Conservation (phyloP, 1,139 yeast species). For the Taiozyma onychis region DNA sequence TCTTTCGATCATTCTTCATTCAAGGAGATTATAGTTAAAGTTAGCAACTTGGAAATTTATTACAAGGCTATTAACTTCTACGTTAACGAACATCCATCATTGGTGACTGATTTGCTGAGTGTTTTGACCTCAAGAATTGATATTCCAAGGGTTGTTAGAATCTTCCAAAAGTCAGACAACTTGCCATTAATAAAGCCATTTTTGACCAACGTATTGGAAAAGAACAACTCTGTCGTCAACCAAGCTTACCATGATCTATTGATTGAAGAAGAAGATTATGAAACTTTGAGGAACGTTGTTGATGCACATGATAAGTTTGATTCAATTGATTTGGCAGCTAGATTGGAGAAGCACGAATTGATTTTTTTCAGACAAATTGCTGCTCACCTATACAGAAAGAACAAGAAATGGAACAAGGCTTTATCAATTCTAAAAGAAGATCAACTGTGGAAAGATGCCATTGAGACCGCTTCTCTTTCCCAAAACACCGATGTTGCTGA, state of each 20-base stretch:
- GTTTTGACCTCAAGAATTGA: constrained; percentile 90
- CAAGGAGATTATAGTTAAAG: constrained; percentile 92
- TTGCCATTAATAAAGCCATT: constrained; percentile 94
- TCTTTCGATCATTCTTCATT: constrained; percentile 92
- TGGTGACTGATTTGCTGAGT: constrained; percentile 79
- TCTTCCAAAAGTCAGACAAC: constrained; percentile 93
- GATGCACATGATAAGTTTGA: constrained; percentile 90
- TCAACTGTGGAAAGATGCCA: constrained; percentile 91
- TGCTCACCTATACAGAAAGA: constrained; percentile 88
- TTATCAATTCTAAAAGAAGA: constrained; percentile 85
- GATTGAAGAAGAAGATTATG: constrained; percentile 95
- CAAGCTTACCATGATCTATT: constrained; percentile 92
- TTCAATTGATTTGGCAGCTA: constrained; percentile 84
- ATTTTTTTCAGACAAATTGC: constrained; percentile 95
- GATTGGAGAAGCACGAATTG: constrained; percentile 86
- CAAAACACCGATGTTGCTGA: constrained; percentile 77
- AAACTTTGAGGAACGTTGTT: constrained; percentile 79
- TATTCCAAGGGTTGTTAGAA: constrained; percentile 89
- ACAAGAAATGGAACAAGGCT: constrained; percentile 89
- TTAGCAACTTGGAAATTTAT: constrained; percentile 92
- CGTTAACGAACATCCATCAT: constrained; percentile 86
- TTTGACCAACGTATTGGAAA: constrained; percentile 83
- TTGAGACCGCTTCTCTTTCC: constrained; percentile 87
- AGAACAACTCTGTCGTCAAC: constrained; percentile 88
- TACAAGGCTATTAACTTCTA: constrained; percentile 96